A percentile compares a stretch with the other conserved stretches of the same genome.
phyloP scores from a whole-genome alignment of 768 basidiomycete genomes.

The Naganishia vaughanmartiniae region DNA sequence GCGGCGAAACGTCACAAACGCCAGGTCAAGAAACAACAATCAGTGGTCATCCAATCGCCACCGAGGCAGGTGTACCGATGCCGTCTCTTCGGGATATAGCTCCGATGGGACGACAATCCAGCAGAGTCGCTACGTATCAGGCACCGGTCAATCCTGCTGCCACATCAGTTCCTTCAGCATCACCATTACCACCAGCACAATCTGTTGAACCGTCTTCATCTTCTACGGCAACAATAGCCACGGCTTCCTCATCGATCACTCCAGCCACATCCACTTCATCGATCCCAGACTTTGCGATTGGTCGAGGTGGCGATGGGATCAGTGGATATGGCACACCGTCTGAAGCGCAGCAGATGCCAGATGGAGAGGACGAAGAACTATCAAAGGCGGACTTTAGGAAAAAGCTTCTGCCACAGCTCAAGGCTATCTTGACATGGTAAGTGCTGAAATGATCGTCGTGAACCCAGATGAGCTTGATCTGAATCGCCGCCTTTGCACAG shows the following conservation, averaged over 20 bases:
- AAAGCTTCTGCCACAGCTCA: conserved; percentile 36
- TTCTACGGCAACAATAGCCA: neutral
- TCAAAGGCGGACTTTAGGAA: conserved; percentile 22
- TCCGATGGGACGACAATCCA: neutral
- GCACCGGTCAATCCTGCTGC: neutral
- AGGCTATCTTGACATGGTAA: conserved; percentile 42
- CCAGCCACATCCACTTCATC: neutral
- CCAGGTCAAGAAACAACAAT: neutral
- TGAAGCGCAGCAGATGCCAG: neutral
- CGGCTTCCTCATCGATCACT: conserved; percentile 4
- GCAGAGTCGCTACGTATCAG: conserved; percentile 9
- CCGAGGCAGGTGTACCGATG: conserved; percentile 25
- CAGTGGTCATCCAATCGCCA: conserved; percentile 28
- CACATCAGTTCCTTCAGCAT: neutral
- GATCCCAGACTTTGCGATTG: conserved; percentile 39
- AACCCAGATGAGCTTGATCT: neutral
- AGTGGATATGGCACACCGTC: conserved; percentile 31
- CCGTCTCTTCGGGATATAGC: conserved; percentile 7
- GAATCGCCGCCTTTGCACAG: conserved; percentile 37
- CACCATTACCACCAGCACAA: neutral
- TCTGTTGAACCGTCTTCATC: neutral
- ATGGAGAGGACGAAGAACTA: conserved; percentile 13
- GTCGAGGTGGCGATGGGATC: conserved; percentile 39
- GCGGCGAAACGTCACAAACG: neutral
- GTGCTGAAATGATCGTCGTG: conserved; percentile 6